A percentile compares a stretch with the other conserved stretches of the same genome.
Conservation (phyloP, 176 grass and related monocot genomes). For the Triticum dicoccoides region DNA sequence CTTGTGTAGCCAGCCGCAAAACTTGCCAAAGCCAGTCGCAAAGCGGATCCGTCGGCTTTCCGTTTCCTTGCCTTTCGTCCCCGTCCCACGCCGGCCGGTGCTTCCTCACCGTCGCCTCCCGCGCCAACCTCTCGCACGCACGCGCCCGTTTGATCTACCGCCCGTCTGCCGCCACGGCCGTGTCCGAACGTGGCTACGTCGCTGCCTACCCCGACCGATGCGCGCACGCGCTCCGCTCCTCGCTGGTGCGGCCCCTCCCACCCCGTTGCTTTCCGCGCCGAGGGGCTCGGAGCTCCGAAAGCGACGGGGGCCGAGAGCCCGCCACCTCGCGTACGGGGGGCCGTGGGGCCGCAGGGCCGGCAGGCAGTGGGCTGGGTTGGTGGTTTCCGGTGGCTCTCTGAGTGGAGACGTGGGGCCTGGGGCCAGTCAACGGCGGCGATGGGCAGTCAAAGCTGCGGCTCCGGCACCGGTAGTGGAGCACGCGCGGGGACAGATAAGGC, state of each 20-base stretch:
- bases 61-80: no score
- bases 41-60: no score
- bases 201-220: not conserved
- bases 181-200: not conserved
- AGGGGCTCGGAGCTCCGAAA: slow-evolving; percentile 16
- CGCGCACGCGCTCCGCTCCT: not conserved
- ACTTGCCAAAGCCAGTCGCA: no score
- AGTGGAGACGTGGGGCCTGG: not conserved
- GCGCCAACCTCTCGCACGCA: not conserved
- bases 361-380: not conserved
- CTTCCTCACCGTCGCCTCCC: not conserved
- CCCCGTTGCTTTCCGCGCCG: slow-evolving; percentile 29
- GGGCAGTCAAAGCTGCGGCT: slow-evolving; percentile 8
- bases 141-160: no score
- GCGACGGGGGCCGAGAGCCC: not conserved
- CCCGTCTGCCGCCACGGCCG: not conserved
- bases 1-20: no score
- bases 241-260: not conserved
- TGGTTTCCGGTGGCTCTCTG: not conserved
- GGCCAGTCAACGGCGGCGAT: not conserved
- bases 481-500: not conserved
- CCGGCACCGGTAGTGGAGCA: not conserved
- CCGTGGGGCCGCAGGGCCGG: not conserved
- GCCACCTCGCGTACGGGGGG: no score
- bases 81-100: not conserved